Evolutionary conservation across 352 stramenopile species (phyloP).

Genomic region (Globisporangium radiosum): DNA sequence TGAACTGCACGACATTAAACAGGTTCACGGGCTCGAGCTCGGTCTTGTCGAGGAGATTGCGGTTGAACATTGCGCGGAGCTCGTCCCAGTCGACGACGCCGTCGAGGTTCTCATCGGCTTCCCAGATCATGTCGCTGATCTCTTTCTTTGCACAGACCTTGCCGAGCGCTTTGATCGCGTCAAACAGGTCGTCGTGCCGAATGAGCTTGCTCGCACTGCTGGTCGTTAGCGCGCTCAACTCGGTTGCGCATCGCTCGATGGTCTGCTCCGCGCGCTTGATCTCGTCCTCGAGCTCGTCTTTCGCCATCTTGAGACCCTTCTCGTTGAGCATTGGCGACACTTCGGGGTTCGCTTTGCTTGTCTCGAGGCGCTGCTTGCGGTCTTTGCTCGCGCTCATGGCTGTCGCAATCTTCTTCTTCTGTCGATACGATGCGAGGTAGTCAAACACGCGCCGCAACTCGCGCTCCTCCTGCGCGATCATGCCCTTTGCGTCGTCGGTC

Average conservation of each 20-base stretch:
- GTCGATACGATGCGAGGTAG: constrained; percentile 87
- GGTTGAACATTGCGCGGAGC: constrained; percentile 95
- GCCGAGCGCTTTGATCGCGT: constrained; percentile 91
- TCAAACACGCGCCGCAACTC: constrained; percentile 94
- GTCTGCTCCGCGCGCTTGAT: constrained; percentile 51
- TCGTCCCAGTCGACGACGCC: constrained; percentile 93
- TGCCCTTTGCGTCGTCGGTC: constrained; percentile 70
- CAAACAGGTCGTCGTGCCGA: constrained; percentile 89
- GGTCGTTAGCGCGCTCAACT: constrained; percentile 48
- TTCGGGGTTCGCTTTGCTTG: constrained; percentile 60
- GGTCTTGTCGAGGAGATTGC: constrained; percentile 93
- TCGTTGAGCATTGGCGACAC: constrained; percentile 73
- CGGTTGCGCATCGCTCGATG: constrained; percentile 40
- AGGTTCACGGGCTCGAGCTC: constrained; percentile 94
- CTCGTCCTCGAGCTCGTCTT: constrained; percentile 74
- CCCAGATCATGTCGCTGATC: constrained; percentile 97
- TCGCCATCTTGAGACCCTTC: constrained; percentile 69
- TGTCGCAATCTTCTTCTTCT: constrained; percentile 71
- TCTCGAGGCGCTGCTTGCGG: constrained; percentile 49
- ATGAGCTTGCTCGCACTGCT: constrained; percentile 62
- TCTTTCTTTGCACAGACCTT: constrained; percentile 93
- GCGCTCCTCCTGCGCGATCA: constrained; percentile 93
- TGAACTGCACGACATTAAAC: constrained; percentile 97
- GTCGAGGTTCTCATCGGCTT: constrained; percentile 97
- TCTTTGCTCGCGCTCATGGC: constrained; percentile 43